phyloP scores from a whole-genome alignment of 495 filamentous ascomycete genomes.

The Xylaria sp. region DNA sequence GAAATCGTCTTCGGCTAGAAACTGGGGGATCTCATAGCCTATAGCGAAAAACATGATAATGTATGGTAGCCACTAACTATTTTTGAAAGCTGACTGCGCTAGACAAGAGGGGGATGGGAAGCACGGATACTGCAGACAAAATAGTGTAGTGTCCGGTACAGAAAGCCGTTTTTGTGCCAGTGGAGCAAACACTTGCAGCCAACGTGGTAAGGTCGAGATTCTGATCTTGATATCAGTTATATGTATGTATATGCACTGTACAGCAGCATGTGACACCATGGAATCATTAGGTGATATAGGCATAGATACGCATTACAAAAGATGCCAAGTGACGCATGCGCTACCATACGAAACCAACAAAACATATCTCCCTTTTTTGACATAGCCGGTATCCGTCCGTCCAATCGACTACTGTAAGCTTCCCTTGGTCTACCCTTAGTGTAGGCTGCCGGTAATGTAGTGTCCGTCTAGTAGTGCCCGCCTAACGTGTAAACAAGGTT shows the following conservation, averaged over 20 bases:
- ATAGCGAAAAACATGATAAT: not conserved
- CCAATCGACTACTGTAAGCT: not conserved
- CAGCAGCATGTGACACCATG: not conserved
- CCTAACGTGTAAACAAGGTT: not conserved
- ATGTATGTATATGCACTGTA: not conserved
- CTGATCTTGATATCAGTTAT: not conserved
- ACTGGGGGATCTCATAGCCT: slow-evolving; percentile 2
- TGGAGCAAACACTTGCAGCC: slow-evolving; percentile 3
- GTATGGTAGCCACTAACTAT: not conserved
- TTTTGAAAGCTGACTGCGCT: not conserved
- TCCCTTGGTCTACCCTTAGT: not conserved
- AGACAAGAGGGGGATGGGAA: too few relatives aligned
- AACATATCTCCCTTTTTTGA: not conserved
- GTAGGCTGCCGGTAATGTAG: slow-evolving; percentile 14
- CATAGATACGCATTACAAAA: not conserved
- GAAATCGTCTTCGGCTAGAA: slow-evolving; percentile 7
- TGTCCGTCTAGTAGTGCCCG: slow-evolving; percentile 1
- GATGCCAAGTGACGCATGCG: slow-evolving; percentile 9
- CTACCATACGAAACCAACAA: slow-evolving; percentile 12
- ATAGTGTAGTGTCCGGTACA: slow-evolving; percentile 1
- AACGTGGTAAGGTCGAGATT: not conserved
- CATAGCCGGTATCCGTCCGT: not conserved
- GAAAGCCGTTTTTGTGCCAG: slow-evolving; percentile 16
- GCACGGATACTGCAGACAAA: slow-evolving; percentile 10
- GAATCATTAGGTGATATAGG: not conserved